Conservation (phyloP, 2,329 filamentous ascomycete species). For the Claviceps maximensis region DNA sequence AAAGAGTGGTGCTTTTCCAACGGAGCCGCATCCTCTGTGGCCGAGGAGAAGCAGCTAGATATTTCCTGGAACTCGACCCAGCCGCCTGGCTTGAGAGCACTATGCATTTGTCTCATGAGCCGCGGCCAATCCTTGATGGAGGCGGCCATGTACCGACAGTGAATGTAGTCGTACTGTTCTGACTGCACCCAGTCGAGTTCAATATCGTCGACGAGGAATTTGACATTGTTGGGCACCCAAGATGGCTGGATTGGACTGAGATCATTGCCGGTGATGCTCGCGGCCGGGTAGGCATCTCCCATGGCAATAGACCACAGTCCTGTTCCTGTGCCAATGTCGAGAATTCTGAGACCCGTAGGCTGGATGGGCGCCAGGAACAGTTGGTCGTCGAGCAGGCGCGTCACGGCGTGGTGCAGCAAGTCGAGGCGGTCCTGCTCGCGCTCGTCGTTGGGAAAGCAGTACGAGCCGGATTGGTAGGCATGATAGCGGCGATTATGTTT, state of each 20-base stretch:
- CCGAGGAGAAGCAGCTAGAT: conserved; percentile 21
- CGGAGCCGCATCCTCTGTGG: conserved; percentile 18
- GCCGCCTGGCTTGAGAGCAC: conserved; percentile 30
- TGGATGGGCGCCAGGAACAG: conserved; percentile 24
- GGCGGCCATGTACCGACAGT: conserved; percentile 22
- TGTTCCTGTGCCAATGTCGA: conserved; percentile 33
- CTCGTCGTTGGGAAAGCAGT: conserved; percentile 25
- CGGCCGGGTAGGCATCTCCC: conserved; percentile 22
- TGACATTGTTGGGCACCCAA: conserved; percentile 42
- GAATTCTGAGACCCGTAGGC: conserved; percentile 23
- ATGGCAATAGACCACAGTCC: conserved; percentile 35
- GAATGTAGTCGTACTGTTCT: conserved; percentile 19
- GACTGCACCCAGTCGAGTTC: conserved; percentile 37
- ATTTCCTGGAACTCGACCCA: conserved; percentile 34
- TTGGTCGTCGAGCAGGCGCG: conserved; percentile 19
- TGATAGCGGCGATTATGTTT: conserved; percentile 30
- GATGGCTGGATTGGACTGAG: conserved; percentile 30
- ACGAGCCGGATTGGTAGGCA: conserved; percentile 22
- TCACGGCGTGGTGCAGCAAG: conserved; percentile 23
- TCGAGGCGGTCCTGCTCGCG: conserved; percentile 25
- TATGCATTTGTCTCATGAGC: conserved; percentile 13
- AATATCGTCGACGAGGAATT: conserved; percentile 45
- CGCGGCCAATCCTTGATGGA: conserved; percentile 20
- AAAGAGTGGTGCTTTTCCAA: conserved; percentile 16
- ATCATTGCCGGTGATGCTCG: conserved; percentile 26